Conservation (phyloP, 805 yeast genomes). For the Yamadazyma tumulicola region DNA sequence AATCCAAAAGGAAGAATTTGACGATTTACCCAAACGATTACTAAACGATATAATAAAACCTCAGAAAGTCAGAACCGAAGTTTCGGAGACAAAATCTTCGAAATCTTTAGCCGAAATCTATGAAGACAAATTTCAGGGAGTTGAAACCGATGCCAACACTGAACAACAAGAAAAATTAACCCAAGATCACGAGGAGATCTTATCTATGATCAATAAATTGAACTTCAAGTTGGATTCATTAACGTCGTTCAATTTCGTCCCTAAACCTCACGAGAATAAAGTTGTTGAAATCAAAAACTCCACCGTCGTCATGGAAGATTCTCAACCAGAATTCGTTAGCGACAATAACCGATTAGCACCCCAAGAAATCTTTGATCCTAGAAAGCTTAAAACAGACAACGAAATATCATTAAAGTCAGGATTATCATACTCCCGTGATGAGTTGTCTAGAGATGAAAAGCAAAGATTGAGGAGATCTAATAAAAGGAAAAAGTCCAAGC, state of each 20-base stretch:
- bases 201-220: slow-evolving; percentile 57
- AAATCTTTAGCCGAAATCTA: slow-evolving; percentile 90
- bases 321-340: slow-evolving; percentile 85
- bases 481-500: slow-evolving; percentile 74
- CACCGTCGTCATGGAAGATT: slow-evolving; percentile 90
- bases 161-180: slow-evolving; percentile 72
- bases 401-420: slow-evolving; percentile 77
- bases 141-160: slow-evolving; percentile 43
- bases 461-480: slow-evolving; percentile 82
- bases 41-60: slow-evolving; percentile 61
- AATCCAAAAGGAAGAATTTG: slow-evolving; percentile 70
- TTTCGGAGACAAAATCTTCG: slow-evolving; percentile 77
- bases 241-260: slow-evolving; percentile 92
- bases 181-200: slow-evolving; percentile 75
- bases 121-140: slow-evolving; percentile 72
- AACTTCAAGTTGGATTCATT: slow-evolving; percentile 78
- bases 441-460: slow-evolving; percentile 78
- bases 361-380: slow-evolving; percentile 76
- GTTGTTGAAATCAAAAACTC: slow-evolving; percentile 78
- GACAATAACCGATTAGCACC: slow-evolving; percentile 82
- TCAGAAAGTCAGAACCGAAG: slow-evolving; percentile 49
- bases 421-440: slow-evolving; percentile 74
- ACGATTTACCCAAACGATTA: slow-evolving; percentile 75
- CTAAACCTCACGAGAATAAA: slow-evolving; percentile 76
- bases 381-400: slow-evolving; percentile 36